phyloP scores from a whole-genome alignment of 2,329 filamentous ascomycete species.

The Fusarium odoratissimum region DNA sequence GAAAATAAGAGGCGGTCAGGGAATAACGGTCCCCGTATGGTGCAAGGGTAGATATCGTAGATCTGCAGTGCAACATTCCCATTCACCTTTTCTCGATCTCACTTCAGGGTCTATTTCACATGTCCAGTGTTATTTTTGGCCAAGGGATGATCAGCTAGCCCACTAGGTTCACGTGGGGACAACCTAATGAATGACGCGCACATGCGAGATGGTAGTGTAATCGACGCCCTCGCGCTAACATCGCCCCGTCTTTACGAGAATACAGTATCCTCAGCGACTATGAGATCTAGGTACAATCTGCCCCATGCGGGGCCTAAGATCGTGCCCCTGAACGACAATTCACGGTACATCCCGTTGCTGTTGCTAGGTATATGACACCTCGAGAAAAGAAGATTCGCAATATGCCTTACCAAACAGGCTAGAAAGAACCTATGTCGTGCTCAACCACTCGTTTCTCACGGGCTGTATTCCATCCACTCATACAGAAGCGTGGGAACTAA shows the following conservation, averaged over 20 bases:
- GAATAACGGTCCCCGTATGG: background rate
- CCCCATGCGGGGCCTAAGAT: slow-evolving; percentile 21
- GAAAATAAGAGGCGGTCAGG: background rate
- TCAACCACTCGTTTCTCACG: background rate
- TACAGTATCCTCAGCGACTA: slow-evolving; percentile 1
- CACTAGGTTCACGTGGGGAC: slow-evolving; percentile 5
- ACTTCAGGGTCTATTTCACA: slow-evolving; percentile 8
- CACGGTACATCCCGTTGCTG: background rate
- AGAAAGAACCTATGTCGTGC: slow-evolving; percentile 14
- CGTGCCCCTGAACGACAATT: background rate
- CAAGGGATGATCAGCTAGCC: background rate
- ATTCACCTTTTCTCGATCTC: background rate
- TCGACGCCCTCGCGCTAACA: slow-evolving; percentile 8
- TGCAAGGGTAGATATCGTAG: background rate
- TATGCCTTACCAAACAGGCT: slow-evolving; percentile 9
- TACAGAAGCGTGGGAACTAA: background rate
- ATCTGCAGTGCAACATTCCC: slow-evolving; percentile 20
- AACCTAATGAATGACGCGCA: slow-evolving; percentile 36
- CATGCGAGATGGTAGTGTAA: slow-evolving; percentile 38
- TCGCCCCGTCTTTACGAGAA: slow-evolving; percentile 24
- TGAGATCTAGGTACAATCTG: slow-evolving; percentile 35
- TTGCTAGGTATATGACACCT: slow-evolving; percentile 35
- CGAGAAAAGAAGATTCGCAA: slow-evolving; percentile 17
- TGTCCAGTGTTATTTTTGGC: background rate
- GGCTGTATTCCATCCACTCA: background rate